Evolutionary conservation across 176 grass and related monocot species (phyloP).

Genomic region (Stipa capillata): DNA sequence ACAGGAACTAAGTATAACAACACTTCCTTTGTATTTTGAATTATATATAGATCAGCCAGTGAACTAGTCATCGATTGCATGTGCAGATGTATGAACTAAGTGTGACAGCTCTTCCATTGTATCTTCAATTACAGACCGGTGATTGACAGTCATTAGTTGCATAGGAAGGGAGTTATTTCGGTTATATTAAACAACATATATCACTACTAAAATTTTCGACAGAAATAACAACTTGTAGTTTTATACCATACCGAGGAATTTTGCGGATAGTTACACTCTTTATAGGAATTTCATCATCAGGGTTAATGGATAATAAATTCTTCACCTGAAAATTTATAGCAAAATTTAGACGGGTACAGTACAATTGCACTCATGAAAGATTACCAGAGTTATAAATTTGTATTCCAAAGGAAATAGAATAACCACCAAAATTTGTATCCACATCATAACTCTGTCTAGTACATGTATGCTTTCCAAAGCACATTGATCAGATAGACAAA

Average conservation of each 20-base stretch:
- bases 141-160: not conserved
- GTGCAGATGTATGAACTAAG: not conserved
- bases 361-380: not conserved
- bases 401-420: not conserved
- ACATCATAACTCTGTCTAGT: not conserved
- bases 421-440: not conserved
- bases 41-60: not conserved
- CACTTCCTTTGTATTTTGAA: not conserved
- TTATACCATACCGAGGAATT: conserved; percentile 64
- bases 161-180: not conserved
- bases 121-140: not conserved
- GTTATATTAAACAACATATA: not conserved
- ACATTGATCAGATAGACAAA: not conserved
- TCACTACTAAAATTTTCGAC: not conserved
- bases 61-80: not conserved
- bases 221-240: not conserved
- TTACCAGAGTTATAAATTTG: not conserved
- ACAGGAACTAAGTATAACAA: not conserved
- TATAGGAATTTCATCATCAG: conserved; percentile 59
- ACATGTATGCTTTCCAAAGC: not conserved
- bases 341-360: not conserved
- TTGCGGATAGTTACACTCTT: conserved; percentile 80
- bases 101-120: not conserved
- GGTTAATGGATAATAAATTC: conserved; percentile 66
- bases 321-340: conserved; percentile 66